Percentiles rank a stretch among this genome's conserved stretches.
Conservation (phyloP, 23 red algal species). For the Gracilaria gracilis region DNA sequence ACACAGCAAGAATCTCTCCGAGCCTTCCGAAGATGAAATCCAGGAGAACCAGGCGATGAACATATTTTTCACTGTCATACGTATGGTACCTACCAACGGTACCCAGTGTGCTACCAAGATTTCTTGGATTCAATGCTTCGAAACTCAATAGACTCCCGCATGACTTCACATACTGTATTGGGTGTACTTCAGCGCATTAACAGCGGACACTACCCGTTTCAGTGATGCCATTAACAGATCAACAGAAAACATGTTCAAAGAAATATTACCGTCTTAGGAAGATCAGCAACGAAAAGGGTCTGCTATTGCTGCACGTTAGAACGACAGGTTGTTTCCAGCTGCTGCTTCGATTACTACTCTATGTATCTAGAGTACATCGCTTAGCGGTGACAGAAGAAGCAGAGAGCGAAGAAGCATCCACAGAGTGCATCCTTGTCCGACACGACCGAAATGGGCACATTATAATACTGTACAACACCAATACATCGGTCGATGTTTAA, state of each 20-base stretch:
- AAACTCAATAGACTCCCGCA: neutral
- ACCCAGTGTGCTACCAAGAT: neutral
- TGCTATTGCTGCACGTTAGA: constrained; percentile 4
- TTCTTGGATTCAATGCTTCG: neutral
- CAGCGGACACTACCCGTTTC: neutral
- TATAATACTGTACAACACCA: too few species aligned
- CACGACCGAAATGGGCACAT: too few species aligned
- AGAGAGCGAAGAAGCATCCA: constrained; percentile 8
- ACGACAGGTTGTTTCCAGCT: constrained; percentile 11
- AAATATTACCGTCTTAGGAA: neutral
- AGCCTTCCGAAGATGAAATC: constrained; percentile 5
- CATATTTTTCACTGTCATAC: neutral
- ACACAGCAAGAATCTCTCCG: neutral
- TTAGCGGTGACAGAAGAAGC: neutral
- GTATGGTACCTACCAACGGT: too few species aligned
- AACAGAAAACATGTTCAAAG: neutral
- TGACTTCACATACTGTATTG: neutral
- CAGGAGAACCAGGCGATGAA: neutral
- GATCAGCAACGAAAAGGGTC: constrained; percentile 8
- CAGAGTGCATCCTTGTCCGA: neutral
- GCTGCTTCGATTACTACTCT: neutral
- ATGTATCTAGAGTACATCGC: neutral
- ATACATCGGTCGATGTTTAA: too few species aligned
- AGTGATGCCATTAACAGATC: neutral
- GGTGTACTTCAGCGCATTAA: neutral